Conservation (phyloP, 345 rosid genomes). For the Cochlearia excelsa region DNA sequence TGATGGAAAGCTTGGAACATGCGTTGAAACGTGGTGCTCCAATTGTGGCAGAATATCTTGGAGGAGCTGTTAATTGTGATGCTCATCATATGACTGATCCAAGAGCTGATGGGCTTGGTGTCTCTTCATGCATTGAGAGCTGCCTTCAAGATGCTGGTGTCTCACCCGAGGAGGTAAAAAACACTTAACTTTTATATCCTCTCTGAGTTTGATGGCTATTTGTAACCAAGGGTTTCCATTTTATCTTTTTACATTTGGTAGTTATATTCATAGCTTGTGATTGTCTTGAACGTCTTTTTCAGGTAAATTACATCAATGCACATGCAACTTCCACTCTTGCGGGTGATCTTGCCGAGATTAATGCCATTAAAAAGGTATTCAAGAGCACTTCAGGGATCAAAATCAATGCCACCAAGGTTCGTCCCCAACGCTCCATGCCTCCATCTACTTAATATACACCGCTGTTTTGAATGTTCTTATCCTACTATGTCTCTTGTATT, state of each 20-base stretch:
- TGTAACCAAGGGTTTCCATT: background rate
- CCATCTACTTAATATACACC: constrained; percentile 3
- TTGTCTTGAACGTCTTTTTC: constrained; percentile 11
- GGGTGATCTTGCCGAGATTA: constrained; percentile 97
- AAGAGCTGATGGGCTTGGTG: constrained; percentile 98
- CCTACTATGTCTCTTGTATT: constrained; percentile 1
- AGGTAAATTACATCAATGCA: constrained; percentile 97
- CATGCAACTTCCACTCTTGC: constrained; percentile 98
- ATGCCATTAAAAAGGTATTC: constrained; percentile 94
- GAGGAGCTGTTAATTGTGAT: constrained; percentile 98
- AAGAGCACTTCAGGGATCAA: constrained; percentile 75
- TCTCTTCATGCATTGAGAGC: constrained; percentile 90
- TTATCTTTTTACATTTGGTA: no score
- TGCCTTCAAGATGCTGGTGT: constrained; percentile 99
- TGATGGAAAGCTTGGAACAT: constrained; percentile 99
- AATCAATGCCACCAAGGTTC: constrained; percentile 96
- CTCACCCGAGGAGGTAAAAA: constrained; percentile 85
- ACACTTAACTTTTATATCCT: background rate
- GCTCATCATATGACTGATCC: constrained; percentile 99
- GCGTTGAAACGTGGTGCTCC: constrained; percentile 95
- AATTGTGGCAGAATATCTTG: constrained; percentile 89
- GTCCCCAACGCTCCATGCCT: constrained; percentile 1
- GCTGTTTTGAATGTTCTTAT: background rate
- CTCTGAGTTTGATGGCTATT: background rate
- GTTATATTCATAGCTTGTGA: background rate